A percentile compares a stretch with the other conserved stretches of the same genome.
These are phyloP conservation scores for Whalleya microplaca DNA, from an alignment of 2,329 filamentous ascomycete species.

Conservation along the genomic window DNA sequence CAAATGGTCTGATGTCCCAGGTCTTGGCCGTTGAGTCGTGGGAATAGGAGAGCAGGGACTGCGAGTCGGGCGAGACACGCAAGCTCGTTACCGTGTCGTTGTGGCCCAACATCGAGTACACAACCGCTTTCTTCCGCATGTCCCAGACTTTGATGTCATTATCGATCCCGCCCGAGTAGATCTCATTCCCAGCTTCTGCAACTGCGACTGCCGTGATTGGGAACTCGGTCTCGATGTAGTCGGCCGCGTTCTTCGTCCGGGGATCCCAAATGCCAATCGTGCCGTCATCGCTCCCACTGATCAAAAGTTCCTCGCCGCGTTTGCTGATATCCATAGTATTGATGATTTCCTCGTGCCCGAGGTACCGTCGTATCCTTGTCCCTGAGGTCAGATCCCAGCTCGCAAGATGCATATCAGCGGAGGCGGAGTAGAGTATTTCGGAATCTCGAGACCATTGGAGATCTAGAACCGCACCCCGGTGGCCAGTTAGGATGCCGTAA, in stretches of 20 bases:
- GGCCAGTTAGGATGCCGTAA: constrained; percentile 84
- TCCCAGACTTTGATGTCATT: constrained; percentile 99
- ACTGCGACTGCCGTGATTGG: constrained; percentile 90
- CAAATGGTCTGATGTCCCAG: constrained; percentile 96
- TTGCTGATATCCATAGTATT: constrained; percentile 88
- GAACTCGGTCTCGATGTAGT: constrained; percentile 88
- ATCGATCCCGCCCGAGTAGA: constrained; percentile 93
- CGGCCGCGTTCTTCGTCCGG: constrained; percentile 82
- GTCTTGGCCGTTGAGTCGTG: constrained; percentile 94
- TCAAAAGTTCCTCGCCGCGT: constrained; percentile 85
- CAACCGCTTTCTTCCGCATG: constrained; percentile 83
- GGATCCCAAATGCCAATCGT: constrained; percentile 97
- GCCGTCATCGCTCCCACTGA: constrained; percentile 92
- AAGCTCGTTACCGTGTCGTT: constrained; percentile 91
- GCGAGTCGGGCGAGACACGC: constrained; percentile 88
- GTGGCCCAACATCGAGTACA: constrained; percentile 88
- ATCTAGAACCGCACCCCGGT: constrained; percentile 89
- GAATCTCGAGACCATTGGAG: constrained; percentile 97
- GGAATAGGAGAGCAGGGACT: constrained; percentile 86
- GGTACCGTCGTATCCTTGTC: constrained; percentile 86
- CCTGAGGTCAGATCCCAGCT: constrained; percentile 95
- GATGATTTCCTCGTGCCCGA: constrained; percentile 94
- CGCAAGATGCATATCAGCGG: constrained; percentile 88
- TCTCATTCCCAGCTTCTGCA: constrained; percentile 92
- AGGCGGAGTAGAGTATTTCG: constrained; percentile 86